Base-by-base conservation (phyloP, 2,329 filamentous ascomycete species). In the Rasamsonia emersonii region DNA sequence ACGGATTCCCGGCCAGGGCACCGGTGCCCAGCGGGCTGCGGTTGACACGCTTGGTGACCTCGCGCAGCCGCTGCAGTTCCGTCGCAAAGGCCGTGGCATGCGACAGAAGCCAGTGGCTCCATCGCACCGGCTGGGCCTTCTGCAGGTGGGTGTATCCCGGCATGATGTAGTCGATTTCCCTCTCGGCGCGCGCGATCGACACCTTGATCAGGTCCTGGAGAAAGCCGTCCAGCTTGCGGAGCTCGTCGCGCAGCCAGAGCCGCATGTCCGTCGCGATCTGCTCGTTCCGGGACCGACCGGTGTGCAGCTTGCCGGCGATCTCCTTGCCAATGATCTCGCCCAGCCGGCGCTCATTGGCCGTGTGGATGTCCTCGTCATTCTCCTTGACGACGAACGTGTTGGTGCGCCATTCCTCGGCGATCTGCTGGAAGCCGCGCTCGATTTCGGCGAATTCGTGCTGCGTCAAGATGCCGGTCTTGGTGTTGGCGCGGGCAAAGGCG, bases 231-330 rank as follows among this genome's bases (percentile, higher is more conserved):
- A 93, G 75, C 42, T 68, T 67, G 35, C 70, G 71, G 36, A 94
- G 65, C 62, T 82, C 72, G 42, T 88, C 79, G 25, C 85, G 73
- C 41, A 93, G 63, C 86, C 86, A 95, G 56, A 94, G 67, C 39
- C 86, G 79, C 82, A 94, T 89, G 50, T 93, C 86, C 14, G 81
- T 88, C 28, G 79, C 86, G 35, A 93, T 77, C 62, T 94, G 86
- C 62, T 95, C 86, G 52, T 94, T 94, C 46, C 86, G 75, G 57
- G 81, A 88, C 32, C 88, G 79, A 25, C 80, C 80, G 3, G 86
- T 94, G 62, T 94, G 88, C 36, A 94, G 73, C 66, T 94, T 94
- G 15, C 88, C 86, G 1, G 80, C 85, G 36, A 82, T 77, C 16
- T 86, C 75, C 58, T 82, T 88, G 49, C 86, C 85, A 41, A 94